Base-by-base conservation (phyloP, 495 filamentous ascomycete species). In the Xylaria scruposa region DNA sequence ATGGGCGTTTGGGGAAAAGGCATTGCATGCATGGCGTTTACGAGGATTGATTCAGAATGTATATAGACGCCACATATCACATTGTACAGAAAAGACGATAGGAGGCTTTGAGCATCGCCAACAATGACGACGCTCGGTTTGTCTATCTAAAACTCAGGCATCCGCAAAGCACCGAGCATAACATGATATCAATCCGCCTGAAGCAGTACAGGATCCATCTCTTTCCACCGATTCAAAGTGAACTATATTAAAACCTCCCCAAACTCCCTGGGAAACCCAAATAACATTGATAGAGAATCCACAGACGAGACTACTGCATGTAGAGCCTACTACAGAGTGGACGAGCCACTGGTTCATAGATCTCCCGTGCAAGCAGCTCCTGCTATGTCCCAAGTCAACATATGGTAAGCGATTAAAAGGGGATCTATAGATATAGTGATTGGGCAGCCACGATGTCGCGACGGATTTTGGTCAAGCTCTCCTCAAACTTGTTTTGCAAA, bases 401-500 rank as follows among this genome's bases (percentile, higher is more conserved):
- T 36, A 54, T 54, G 38, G 53, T 24, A 33, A 49, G n/a, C 36
- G 3, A 38, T 46, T 24, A 58, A 40, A n/a, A 0, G 33, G 15
- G 61, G 33, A 26, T 6, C 77, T 81, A 97, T 80, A 98, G 83
- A 78, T 98, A 98, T 75, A 98, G 81, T 69, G 91, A 94, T 85
- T 97, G 94, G 74, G 95, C 94, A 62, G 95, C 93, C 69, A 98
- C 95, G 79, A 98, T 94, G 78, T 97, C 94, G 76, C 96, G 86
- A 82, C 91, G 89, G 24, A 98, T 90, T 88, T 97, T 97, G 59
- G 84, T 83, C 75, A 99, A 83, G 44, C 92, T 90, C 68, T 88
- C 84, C 80, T 97, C 94, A 75, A 99, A 99, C 78, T 86, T 98
- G 76, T 90, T 83, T 80, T 94, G 90, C 66, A 99, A 85, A 70